Evolutionary conservation across 371 early-diverging fungal species (phyloP), one percentile per base, ranked within the genome.

Genomic region (Mucor lusitanicus): DNA sequence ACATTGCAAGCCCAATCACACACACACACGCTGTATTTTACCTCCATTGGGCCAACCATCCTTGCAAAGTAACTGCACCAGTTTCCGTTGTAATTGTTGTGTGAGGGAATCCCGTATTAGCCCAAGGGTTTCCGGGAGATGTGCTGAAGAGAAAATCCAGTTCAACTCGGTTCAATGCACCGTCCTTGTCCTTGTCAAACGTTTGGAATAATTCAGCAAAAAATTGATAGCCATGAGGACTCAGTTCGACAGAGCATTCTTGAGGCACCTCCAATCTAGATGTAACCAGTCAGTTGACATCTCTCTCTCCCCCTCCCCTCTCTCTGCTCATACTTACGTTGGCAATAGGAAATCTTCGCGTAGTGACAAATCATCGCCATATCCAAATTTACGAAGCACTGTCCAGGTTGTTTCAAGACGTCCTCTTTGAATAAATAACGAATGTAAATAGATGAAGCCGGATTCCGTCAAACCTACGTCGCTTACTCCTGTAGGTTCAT

Each of bases 371-470:
- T 97, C 95, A 70, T 96, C 94, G 28, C 95, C 96, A 72, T 99
- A 98, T 19, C 98, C 98, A 83, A 97, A 99, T 68, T 90, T 91
- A 33, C 97, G 82, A 42, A 99, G 76, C 3, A 99, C 97, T 23
- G 95, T 94, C 99, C 99, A 99, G 11, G 97, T 97, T 1, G 99
- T 99, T 68, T 99, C 99, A 9, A 97, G 84, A 23, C 98, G 87
- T 4, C 99, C 99, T 12, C 95, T 85, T 83, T 97, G 97, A 58
- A 99, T 96, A 76, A 98, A 99, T 25, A 96, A 86, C 37, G 91
- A 91, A 73, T 97, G 97, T 53, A 99, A 81, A 71, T 91, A 96
- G 42, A 96, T 78, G 71, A 99, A 99, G 6, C 99, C 96, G 35
- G 81, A 71, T 73, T 93, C 91, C 12, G 97, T 96, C 60, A 99